Evolutionary conservation across 352 stramenopile genomes (phyloP).

Genomic region (Phytophthora agathidicida): DNA sequence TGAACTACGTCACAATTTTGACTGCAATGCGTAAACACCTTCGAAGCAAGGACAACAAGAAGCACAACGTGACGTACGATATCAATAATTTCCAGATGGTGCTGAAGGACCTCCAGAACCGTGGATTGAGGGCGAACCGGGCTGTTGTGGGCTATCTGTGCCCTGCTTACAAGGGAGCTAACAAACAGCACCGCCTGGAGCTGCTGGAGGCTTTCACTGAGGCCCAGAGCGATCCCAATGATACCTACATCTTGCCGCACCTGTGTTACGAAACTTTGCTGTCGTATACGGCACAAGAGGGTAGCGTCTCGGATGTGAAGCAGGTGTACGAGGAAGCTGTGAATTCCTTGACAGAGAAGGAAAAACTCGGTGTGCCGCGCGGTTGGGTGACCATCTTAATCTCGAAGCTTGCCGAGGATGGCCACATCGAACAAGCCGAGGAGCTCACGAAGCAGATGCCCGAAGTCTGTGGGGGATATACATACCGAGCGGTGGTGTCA

Average conservation of each 20-base stretch:
- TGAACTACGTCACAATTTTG: slow-evolving; percentile 56
- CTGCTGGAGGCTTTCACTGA: slow-evolving; percentile 61
- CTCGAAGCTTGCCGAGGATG: slow-evolving; percentile 41
- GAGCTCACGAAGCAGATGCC: slow-evolving; percentile 47
- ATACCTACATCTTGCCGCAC: slow-evolving; percentile 54
- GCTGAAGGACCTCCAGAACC: slow-evolving; percentile 46
- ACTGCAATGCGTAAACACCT: slow-evolving; percentile 52
- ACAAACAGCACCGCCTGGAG: slow-evolving; percentile 63
- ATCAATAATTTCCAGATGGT: slow-evolving; percentile 45
- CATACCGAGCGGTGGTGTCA: slow-evolving; percentile 46
- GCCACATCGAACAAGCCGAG: slow-evolving; percentile 46
- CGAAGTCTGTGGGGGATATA: slow-evolving; percentile 40
- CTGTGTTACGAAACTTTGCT: slow-evolving; percentile 56
- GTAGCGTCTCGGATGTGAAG: slow-evolving; percentile 39
- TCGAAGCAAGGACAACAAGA: slow-evolving; percentile 18
- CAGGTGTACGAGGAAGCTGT: slow-evolving; percentile 58
- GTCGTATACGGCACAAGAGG: slow-evolving; percentile 43
- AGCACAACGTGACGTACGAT: slow-evolving; percentile 42
- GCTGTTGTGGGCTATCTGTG: slow-evolving; percentile 54
- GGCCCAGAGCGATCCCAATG: slow-evolving; percentile 28
- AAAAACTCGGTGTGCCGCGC: slow-evolving; percentile 40
- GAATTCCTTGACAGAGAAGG: slow-evolving; percentile 30
- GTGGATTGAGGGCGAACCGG: slow-evolving; percentile 44
- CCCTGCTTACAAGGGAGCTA: slow-evolving; percentile 41
- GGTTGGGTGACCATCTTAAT: slow-evolving; percentile 56